Percentiles rank a stretch among this genome's conserved stretches.
These are phyloP conservation scores for Hypoxylon subgilvum DNA, from an alignment of 495 filamentous ascomycete genomes.

Conservation along the genomic window DNA sequence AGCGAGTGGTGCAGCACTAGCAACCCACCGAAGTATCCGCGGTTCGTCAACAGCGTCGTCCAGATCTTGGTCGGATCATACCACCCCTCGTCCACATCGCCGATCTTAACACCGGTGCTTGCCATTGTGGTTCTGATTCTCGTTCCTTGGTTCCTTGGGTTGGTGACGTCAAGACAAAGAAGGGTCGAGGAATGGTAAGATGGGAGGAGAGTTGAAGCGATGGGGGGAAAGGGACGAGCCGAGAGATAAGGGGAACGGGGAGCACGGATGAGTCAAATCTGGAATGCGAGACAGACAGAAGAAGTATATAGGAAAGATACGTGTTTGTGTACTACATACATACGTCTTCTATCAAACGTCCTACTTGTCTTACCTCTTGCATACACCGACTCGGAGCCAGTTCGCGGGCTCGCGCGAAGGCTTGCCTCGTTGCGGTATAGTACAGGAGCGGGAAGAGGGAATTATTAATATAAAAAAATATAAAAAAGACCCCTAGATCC, in stretches of 20 bases:
- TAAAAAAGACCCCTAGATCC: neutral
- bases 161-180: neutral
- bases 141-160: neutral
- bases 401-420: conserved; percentile 1
- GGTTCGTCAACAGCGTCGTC: conserved; percentile 50
- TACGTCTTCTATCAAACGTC: conserved; percentile 2
- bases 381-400: conserved; percentile 23
- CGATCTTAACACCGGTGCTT: conserved; percentile 20
- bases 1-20: conserved; percentile 49
- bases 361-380: conserved; percentile 9
- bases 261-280: conserved; percentile 1
- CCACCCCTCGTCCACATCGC: conserved; percentile 16
- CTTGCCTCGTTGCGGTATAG: conserved; percentile 25
- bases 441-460: neutral
- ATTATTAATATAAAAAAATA: conserved; percentile 27
- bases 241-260: conserved; percentile 3
- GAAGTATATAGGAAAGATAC: neutral
- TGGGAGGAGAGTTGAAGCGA: neutral
- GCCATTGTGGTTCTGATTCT: conserved; percentile 8
- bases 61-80: conserved; percentile 49
- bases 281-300: neutral
- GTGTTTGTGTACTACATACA: conserved; percentile 6
- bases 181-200: neutral
- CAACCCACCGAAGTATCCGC: conserved; percentile 47
- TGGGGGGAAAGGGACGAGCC: neutral